phyloP scores from a whole-genome alignment of 2,329 filamentous ascomycete species.

The Xylaria sp. region DNA sequence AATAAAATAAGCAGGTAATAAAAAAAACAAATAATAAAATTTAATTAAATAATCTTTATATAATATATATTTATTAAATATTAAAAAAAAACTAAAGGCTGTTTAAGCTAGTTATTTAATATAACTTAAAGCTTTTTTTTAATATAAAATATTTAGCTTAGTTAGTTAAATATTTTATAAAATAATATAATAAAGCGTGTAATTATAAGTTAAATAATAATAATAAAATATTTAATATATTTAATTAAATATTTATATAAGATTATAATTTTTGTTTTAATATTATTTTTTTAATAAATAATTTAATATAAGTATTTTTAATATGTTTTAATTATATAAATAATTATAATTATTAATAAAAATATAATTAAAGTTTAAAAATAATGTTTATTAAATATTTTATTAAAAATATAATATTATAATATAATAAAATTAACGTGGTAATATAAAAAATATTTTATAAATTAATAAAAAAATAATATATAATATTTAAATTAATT shows the following conservation, averaged over 20 bases:
- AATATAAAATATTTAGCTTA: constrained; percentile 1
- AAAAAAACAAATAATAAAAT: too few species aligned
- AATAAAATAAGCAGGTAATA: too few species aligned
- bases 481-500: not conserved
- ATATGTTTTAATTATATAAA: not conserved
- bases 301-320: not conserved
- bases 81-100: not conserved
- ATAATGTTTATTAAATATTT: not conserved
- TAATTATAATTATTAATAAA: not conserved
- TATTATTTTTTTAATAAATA: not conserved
- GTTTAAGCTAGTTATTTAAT: not conserved
- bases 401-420: not conserved
- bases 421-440: not conserved
- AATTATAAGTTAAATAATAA: not conserved
- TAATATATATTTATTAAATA: too few species aligned
- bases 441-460: not conserved
- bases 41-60: too few species aligned
- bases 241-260: not conserved
- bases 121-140: not conserved
- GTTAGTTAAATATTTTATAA: not conserved
- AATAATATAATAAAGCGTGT: too few species aligned
- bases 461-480: not conserved
- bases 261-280: not conserved
- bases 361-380: not conserved
- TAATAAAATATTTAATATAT: not conserved